Evolutionary conservation across 371 early-diverging fungal species (phyloP).

Genomic region (Actinomortierella wolfii): DNA sequence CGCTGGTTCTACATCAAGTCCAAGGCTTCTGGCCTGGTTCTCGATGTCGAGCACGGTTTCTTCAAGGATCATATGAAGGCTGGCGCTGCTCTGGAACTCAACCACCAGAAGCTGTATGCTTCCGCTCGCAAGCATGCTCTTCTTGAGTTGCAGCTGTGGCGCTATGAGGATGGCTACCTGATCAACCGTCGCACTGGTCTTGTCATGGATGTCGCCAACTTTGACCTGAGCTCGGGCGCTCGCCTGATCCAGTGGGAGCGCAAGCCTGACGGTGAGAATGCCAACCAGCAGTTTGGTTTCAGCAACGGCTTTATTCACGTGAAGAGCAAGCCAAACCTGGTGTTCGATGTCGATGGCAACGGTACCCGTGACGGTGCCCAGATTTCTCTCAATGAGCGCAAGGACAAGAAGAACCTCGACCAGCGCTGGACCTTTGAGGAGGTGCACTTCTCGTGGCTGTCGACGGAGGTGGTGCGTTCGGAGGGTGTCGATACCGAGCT

Average conservation of each 20-base stretch:
- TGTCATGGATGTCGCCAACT: constrained; percentile 24
- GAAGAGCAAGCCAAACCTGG: constrained; percentile 47
- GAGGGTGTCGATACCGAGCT: constrained; percentile 38
- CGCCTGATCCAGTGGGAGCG: constrained; percentile 55
- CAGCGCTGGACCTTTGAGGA: constrained; percentile 44
- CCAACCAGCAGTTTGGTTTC: constrained; percentile 33
- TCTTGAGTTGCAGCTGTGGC: constrained; percentile 37
- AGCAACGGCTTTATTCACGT: constrained; percentile 46
- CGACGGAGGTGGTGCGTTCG: too few relatives aligned
- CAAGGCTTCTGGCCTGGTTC: constrained; percentile 54
- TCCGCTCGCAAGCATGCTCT: constrained; percentile 35
- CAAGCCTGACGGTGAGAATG: constrained; percentile 25
- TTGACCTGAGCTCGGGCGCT: constrained; percentile 50
- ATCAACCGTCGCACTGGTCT: constrained; percentile 42
- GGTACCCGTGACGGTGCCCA: constrained; percentile 44
- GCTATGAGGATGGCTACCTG: constrained; percentile 36
- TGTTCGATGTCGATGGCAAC: constrained; percentile 54
- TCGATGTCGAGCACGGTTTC: constrained; percentile 50
- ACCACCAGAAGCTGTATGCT: constrained; percentile 35
- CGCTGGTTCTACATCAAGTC: constrained; percentile 48
- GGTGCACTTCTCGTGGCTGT: constrained; percentile 35
- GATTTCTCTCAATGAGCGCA: constrained; percentile 36
- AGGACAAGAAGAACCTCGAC: constrained; percentile 45
- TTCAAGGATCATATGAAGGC: constrained; percentile 39
- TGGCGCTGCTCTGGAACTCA: constrained; percentile 34